Base-by-base conservation (phyloP, 2,329 filamentous ascomycete genomes). In the Trichoderma hamatum region DNA sequence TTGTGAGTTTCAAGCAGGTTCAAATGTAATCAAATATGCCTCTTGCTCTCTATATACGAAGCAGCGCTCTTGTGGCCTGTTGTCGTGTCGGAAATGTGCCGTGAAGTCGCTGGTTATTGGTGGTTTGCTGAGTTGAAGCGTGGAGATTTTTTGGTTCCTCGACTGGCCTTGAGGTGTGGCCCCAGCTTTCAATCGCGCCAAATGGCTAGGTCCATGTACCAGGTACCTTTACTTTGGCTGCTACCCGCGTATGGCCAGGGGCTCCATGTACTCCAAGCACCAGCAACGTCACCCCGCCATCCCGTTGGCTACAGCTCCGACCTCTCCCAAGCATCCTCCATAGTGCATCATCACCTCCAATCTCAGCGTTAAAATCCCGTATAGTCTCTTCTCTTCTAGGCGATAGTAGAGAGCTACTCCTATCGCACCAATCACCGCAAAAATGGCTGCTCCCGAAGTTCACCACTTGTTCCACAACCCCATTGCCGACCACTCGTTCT, bases 401-500 rank as follows among this genome's bases (percentile, higher is more conserved):
- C 88, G 92, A 87, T 96, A 97, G 96, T 98, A 91, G 96, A 98
- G 96, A 97, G 93, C 88, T 92, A 80, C 81, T 82, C 81, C 81
- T 82, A 82, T 82, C 78, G 80, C 74, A 72, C 84, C 60, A 30
- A 62, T 46, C 71, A 70, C 43, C 65, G 64, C 72, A 80, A 86
- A 65, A 70, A 98, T 98, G 95, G 85, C 92, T 67, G 80, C 90
- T 70, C 93, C 94, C 73, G 93, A 98, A 86, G 92, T 97, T 70
- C 93, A 98, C 83, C 94, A 98, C 78, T 91, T 99, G 73, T 99
- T 99, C 84, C 94, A 98, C 84, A 89, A 91, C 75, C 94, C 95
- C 71, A 97, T 99, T 78, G 93, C 93, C 74, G 96, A 99, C 85
- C 96, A 99, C 82, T 97, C 95, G 69, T 99, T 99, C 88, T 97